Evolutionary conservation across 495 filamentous ascomycete species (phyloP).

Genomic region (Xylaria acuta): DNA sequence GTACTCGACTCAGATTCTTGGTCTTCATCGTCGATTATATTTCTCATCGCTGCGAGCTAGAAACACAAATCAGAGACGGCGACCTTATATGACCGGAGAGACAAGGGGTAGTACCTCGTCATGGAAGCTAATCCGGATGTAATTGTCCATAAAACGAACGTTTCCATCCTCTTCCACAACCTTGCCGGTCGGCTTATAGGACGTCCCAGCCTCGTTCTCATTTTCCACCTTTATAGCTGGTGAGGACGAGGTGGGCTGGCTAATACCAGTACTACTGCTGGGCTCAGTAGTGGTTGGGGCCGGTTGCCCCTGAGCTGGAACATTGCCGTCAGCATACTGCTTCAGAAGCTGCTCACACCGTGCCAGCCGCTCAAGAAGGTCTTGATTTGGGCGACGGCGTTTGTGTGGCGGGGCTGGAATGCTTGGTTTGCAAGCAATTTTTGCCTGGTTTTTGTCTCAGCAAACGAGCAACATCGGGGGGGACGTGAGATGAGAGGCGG

Average conservation of each 20-base stretch:
- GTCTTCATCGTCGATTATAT: conserved; percentile 25
- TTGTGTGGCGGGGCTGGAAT: conserved; percentile 50
- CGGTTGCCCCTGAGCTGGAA: not conserved
- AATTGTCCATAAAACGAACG: conserved; percentile 48
- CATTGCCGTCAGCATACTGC: conserved; percentile 41
- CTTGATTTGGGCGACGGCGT: conserved; percentile 49
- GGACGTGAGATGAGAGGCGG: not conserved
- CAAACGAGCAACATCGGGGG: not conserved
- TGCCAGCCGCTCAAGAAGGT: conserved; percentile 50
- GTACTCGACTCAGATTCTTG: conserved; percentile 14
- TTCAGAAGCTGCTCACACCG: conserved; percentile 50
- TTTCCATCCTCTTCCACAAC: conserved; percentile 47
- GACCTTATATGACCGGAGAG: not conserved
- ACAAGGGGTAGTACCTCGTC: conserved; percentile 42
- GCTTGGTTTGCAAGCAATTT: conserved; percentile 49
- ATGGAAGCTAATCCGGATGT: conserved; percentile 41
- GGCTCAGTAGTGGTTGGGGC: not conserved
- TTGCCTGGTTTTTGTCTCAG: conserved; percentile 38
- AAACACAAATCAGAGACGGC: conserved; percentile 9
- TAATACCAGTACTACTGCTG: not conserved
- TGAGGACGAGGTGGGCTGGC: not conserved
- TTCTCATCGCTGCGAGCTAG: conserved; percentile 25
- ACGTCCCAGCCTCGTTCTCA: not conserved
- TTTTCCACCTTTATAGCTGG: not conserved
- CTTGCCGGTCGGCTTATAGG: conserved; percentile 36